Conservation (phyloP, 2,329 filamentous ascomycete species). For the Curvularia spicifera region DNA sequence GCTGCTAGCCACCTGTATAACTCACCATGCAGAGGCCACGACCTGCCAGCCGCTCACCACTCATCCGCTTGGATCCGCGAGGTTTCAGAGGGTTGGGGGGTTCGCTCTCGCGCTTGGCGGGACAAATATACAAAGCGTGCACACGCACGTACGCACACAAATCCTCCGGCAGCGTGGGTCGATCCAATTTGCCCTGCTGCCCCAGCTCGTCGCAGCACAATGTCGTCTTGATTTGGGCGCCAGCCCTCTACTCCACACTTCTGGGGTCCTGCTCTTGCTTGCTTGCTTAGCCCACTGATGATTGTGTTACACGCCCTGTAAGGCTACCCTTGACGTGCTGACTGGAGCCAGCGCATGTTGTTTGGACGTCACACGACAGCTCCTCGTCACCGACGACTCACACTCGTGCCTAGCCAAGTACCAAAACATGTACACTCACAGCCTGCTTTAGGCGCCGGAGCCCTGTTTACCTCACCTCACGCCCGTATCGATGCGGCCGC, state of each 20-base stretch:
- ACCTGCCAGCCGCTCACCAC: conserved; percentile 18
- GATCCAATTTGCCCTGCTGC: conserved; percentile 20
- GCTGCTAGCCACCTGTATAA: conserved; percentile 17
- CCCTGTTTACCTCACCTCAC: conserved; percentile 14
- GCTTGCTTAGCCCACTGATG: conserved; percentile 8
- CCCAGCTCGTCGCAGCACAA: conserved; percentile 29
- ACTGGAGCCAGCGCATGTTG: conserved; percentile 44
- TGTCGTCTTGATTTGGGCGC: conserved; percentile 17
- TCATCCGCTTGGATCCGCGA: conserved; percentile 25
- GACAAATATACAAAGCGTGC: conserved; percentile 6
- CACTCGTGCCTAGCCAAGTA: too few relatives aligned
- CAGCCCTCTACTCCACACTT: not conserved
- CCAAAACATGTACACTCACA: too few relatives aligned
- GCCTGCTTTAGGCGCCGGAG: conserved; percentile 2
- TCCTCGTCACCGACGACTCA: conserved; percentile 15
- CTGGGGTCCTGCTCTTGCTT: conserved; percentile 9
- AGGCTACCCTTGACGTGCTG: conserved; percentile 28
- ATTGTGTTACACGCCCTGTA: conserved; percentile 22
- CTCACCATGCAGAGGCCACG: conserved; percentile 16
- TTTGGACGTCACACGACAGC: conserved; percentile 32
- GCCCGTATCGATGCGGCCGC: conserved; percentile 10
- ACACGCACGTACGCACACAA: not conserved
- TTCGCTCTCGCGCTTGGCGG: conserved; percentile 17
- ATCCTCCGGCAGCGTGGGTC: conserved; percentile 10
- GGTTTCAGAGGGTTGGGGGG: conserved; percentile 20